phyloP scores from a whole-genome alignment of 495 filamentous ascomycete genomes.

The Chaetomium fimeti region DNA sequence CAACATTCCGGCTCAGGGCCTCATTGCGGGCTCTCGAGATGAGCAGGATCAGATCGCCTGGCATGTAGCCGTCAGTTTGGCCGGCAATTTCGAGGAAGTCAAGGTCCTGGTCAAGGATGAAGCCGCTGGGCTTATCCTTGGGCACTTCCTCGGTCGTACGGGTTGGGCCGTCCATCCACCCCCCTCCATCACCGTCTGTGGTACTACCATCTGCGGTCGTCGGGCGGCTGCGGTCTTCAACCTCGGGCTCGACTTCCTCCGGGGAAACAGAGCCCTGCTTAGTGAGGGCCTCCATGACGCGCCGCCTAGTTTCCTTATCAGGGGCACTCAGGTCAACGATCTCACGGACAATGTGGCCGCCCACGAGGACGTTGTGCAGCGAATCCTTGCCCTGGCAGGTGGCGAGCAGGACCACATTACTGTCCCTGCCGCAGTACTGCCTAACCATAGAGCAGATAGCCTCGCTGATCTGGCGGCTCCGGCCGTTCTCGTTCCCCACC shows the following conservation, averaged over 20 bases:
- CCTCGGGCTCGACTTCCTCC: conserved; percentile 39
- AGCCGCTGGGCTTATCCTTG: conserved; percentile 53
- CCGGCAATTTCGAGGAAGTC: conserved; percentile 92
- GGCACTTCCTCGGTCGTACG: conserved; percentile 26
- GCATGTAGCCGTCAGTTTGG: conserved; percentile 96
- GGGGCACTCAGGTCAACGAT: conserved; percentile 84
- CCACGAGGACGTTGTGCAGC: conserved; percentile 73
- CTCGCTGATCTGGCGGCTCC: conserved; percentile 90
- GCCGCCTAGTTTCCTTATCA: conserved; percentile 83
- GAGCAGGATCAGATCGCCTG: conserved; percentile 83
- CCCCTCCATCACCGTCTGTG: conserved; percentile 53
- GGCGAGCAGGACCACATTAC: conserved; percentile 80
- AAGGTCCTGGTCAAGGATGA: conserved; percentile 67
- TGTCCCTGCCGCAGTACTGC: conserved; percentile 71
- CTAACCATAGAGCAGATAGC: conserved; percentile 76
- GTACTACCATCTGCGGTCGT: conserved; percentile 52
- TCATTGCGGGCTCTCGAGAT: conserved; percentile 87
- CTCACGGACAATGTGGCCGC: conserved; percentile 77
- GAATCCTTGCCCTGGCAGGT: conserved; percentile 91
- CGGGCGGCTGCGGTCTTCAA: conserved; percentile 50
- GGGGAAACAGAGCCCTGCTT: conserved; percentile 46
- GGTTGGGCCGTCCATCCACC: conserved; percentile 67
- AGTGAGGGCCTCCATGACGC: conserved; percentile 72
- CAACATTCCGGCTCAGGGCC: conserved; percentile 75
- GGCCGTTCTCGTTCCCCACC: conserved; percentile 84